Evolutionary conservation across 2,329 filamentous ascomycete genomes (phyloP).

Genomic region (Penicillium italicum): DNA sequence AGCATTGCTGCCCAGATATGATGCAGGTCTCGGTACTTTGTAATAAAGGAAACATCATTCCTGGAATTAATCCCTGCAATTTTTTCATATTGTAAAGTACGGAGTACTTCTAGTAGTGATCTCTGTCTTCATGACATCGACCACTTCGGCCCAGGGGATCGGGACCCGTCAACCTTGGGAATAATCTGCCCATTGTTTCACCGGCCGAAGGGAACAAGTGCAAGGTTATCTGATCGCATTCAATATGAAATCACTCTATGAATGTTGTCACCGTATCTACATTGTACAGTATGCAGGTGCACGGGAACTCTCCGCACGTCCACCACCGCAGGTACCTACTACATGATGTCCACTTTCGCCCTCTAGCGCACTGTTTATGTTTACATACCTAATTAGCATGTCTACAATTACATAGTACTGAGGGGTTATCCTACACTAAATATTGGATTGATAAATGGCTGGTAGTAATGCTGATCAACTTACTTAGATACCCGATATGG

Average conservation of each 20-base stretch:
- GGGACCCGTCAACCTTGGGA: slow-evolving; percentile 17
- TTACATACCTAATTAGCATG: neutral
- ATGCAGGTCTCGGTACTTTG: slow-evolving; percentile 8
- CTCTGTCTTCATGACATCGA: slow-evolving; percentile 22
- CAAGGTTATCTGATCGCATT: slow-evolving; percentile 14
- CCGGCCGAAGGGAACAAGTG: slow-evolving; percentile 10
- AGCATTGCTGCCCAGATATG: slow-evolving; percentile 12
- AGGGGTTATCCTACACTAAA: neutral
- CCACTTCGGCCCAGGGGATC: slow-evolving; percentile 6
- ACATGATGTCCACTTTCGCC: neutral
- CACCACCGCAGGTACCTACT: slow-evolving; percentile 4
- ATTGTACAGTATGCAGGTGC: slow-evolving; percentile 8
- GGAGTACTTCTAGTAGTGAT: too few species aligned
- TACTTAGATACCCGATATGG: neutral
- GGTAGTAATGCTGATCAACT: neutral
- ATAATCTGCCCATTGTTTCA: slow-evolving; percentile 14
- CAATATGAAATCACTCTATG: neutral
- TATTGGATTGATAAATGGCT: neutral
- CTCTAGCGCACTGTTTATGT: neutral
- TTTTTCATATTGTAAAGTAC: neutral
- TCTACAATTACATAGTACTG: neutral
- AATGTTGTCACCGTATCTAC: too few species aligned
- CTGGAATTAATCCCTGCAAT: slow-evolving; percentile 8
- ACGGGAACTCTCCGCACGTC: slow-evolving; percentile 23
- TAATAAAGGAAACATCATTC: slow-evolving; percentile 14